phyloP scores from a whole-genome alignment of 2,329 filamentous ascomycete genomes.

The Geosmithia flava region DNA sequence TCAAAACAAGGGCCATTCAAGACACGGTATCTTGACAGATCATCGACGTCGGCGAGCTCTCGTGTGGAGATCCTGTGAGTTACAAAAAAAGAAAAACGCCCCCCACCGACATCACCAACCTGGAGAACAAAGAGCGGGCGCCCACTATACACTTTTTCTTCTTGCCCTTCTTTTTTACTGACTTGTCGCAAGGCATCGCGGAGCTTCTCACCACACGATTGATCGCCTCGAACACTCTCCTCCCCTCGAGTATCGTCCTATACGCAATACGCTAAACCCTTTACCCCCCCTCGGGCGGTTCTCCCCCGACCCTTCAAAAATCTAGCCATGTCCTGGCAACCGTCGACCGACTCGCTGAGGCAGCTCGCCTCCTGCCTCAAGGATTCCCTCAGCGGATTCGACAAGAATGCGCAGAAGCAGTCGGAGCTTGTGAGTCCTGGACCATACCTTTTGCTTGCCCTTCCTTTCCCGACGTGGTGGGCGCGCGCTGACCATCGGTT shows the following conservation, averaged over 20 bases:
- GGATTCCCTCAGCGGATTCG: constrained; percentile 80
- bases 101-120: neutral
- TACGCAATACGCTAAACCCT: too few relatives aligned
- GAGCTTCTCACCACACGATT: constrained; percentile 1
- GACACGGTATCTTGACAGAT: neutral
- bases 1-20: neutral
- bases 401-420: constrained; percentile 72
- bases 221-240: neutral
- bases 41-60: neutral
- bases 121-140: neutral
- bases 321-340: constrained; percentile 76
- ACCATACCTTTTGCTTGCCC: neutral
- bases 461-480: constrained; percentile 6
- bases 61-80: neutral
- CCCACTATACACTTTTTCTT: too few relatives aligned
- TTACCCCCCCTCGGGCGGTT: constrained; percentile 1
- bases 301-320: constrained; percentile 3
- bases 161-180: too few relatives aligned
- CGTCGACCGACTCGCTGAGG: constrained; percentile 71
- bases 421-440: constrained; percentile 61
- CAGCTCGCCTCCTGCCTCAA: constrained; percentile 83
- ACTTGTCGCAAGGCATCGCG: neutral
- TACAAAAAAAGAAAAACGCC: neutral
- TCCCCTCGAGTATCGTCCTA: neutral
- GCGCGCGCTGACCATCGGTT: neutral